Base-by-base conservation (phyloP, 192 early-diverging fungal species). In the Coemansia nantahalensis region DNA sequence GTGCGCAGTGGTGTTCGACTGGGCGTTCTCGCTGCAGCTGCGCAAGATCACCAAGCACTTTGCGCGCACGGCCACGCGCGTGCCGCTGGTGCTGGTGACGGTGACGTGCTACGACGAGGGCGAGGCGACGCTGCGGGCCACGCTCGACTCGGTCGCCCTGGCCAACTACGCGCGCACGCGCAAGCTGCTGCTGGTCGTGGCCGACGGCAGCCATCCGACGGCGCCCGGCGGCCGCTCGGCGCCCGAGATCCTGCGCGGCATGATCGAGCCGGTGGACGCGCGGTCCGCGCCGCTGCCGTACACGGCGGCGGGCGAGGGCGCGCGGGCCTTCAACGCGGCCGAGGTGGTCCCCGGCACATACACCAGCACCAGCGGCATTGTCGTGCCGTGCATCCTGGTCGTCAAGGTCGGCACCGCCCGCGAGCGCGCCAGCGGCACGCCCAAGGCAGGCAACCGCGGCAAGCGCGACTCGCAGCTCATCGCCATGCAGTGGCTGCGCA, bases 391-490 rank as follows among this genome's bases (percentile, higher is more conserved):
- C 51, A 71, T 90, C 16, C 46, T 87, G 52, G 65, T 91, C 1
- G 77, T 86, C 36, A 91, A 91, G 54, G 84, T 86, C 49, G 89
- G 89, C 47, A 81, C 77, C 11, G 69, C 70, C 30, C 77, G 76
- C 21, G 89, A 91, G 51, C 69, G 79, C 47, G 43, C 44, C 30
- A 43, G 19, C 31, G 74, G 75, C 32, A 79, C 80, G 39, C 79
- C 81, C 37, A 88, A 91, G 61, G 75, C 89, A 14, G 89, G 88
- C 31, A 96, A 96, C 75, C 82, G 94, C 54, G 95, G 95, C 51
- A 98, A 98, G 72, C 91, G 95, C 61, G 95, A 98, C 67, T 96
- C 94, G 43, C 95, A 98, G 74, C 74, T 94, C 42, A 87, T 95
- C 24, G 59, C 95, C 49, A 87, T 98, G 90, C 82, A 84, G 37